Percentiles rank a stretch among this genome's conserved stretches.
phyloP scores from a whole-genome alignment of 345 rosid species.

The Sapria himalayana region DNA sequence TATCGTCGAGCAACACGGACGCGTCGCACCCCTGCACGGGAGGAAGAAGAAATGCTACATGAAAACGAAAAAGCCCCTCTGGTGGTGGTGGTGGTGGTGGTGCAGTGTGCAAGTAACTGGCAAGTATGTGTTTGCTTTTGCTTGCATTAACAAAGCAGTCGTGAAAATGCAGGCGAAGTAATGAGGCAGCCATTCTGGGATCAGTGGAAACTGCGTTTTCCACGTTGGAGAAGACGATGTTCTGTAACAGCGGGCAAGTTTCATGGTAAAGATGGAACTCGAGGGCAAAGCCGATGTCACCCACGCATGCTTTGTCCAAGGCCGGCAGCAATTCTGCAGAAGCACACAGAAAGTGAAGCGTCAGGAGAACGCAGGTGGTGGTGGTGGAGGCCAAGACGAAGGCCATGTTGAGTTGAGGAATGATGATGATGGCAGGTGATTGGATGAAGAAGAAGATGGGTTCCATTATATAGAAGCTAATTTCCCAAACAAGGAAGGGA shows the following conservation, averaged over 20 bases:
- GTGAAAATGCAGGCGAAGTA: constrained; percentile 65
- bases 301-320: constrained; percentile 25
- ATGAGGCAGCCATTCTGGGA: constrained; percentile 58
- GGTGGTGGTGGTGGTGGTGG: too few relatives aligned
- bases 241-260: constrained; percentile 52
- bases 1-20: constrained; percentile 60
- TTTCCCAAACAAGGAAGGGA: too few relatives aligned
- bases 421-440: constrained; percentile 1
- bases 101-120: too few relatives aligned
- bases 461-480: too few relatives aligned
- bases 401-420: neutral
- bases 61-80: too few relatives aligned
- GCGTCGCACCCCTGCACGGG: constrained; percentile 84
- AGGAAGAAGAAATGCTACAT: too few relatives aligned
- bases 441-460: neutral
- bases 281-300: constrained; percentile 21
- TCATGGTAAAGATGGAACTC: constrained; percentile 23
- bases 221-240: constrained; percentile 39
- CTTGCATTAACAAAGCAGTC: constrained; percentile 70
- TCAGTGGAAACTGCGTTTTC: constrained; percentile 34
- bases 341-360: constrained; percentile 8
- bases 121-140: too few relatives aligned
- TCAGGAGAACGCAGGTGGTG: neutral
- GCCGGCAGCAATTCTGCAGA: constrained; percentile 10
- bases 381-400: neutral